phyloP scores from a whole-genome alignment of 2,329 filamentous ascomycete genomes.

The Monosporascus ibericus region DNA sequence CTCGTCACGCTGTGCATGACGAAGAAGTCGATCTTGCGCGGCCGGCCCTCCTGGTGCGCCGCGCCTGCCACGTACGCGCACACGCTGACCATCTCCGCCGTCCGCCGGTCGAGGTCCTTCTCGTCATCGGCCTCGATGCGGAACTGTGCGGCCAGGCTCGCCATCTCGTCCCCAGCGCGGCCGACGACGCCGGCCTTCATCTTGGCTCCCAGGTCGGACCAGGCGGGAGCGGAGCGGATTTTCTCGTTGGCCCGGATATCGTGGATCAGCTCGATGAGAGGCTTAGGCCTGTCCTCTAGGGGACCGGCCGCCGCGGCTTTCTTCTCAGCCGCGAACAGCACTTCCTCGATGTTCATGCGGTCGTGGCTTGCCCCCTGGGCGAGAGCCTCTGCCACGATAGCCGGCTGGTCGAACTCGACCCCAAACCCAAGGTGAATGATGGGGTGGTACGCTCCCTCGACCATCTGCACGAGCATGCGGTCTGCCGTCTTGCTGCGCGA shows the following conservation, averaged over 20 bases:
- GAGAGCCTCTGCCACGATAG: slow-evolving; percentile 60
- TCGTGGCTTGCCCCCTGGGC: slow-evolving; percentile 57
- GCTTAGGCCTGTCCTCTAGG: background rate
- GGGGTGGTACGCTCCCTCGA: slow-evolving; percentile 55
- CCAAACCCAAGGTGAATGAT: slow-evolving; percentile 65
- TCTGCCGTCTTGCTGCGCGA: slow-evolving; percentile 48
- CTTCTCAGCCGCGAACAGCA: slow-evolving; percentile 28
- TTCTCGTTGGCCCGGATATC: slow-evolving; percentile 36
- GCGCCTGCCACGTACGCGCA: slow-evolving; percentile 18
- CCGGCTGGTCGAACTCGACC: slow-evolving; percentile 61
- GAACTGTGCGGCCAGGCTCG: slow-evolving; percentile 48
- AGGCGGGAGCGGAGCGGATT: slow-evolving; percentile 41
- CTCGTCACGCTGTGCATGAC: slow-evolving; percentile 28
- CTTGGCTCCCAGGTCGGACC: slow-evolving; percentile 22
- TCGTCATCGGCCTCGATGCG: slow-evolving; percentile 27
- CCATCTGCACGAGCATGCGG: slow-evolving; percentile 45
- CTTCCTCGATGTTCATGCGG: slow-evolving; percentile 36
- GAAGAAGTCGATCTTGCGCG: slow-evolving; percentile 64
- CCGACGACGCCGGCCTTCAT: slow-evolving; percentile 58
- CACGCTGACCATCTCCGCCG: slow-evolving; percentile 22
- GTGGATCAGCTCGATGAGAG: slow-evolving; percentile 13
- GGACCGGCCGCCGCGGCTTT: slow-evolving; percentile 6
- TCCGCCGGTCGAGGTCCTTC: slow-evolving; percentile 31
- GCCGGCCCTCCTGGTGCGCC: slow-evolving; percentile 47
- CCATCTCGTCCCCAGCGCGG: slow-evolving; percentile 50